Percentiles rank a stretch among this genome's conserved stretches.
phyloP scores from a whole-genome alignment of 2,329 filamentous ascomycete species.

The Stromatinia cepivora region DNA sequence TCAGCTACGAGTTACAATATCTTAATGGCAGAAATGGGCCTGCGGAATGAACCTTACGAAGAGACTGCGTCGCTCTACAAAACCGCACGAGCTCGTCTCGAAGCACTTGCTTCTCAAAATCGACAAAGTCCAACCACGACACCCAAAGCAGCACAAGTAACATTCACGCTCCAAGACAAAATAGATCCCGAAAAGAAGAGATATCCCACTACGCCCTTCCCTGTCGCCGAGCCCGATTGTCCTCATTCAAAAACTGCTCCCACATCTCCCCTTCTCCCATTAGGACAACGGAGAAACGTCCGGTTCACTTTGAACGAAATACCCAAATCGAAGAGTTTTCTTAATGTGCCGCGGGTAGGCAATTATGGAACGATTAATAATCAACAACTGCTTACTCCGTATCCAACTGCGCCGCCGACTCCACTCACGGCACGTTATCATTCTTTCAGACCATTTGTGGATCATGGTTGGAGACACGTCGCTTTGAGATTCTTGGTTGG shows the following conservation, averaged over 20 bases:
- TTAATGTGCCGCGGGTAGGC: background rate
- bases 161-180: background rate
- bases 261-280: background rate
- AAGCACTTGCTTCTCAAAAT: constrained; percentile 1
- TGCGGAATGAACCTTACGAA: constrained; percentile 20
- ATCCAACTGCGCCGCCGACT: constrained; percentile 9
- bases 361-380: background rate
- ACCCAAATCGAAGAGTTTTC: background rate
- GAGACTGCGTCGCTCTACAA: constrained; percentile 15
- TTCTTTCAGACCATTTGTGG: constrained; percentile 15
- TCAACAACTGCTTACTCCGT: constrained; percentile 3
- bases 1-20: constrained; percentile 22
- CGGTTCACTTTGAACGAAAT: constrained; percentile 1
- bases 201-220: constrained; percentile 15
- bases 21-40: constrained; percentile 22
- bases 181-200: background rate
- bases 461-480: constrained; percentile 11
- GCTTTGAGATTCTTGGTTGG: constrained; percentile 6
- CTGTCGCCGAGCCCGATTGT: background rate
- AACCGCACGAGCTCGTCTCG: constrained; percentile 19
- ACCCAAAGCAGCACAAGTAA: background rate
- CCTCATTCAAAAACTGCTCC: background rate
- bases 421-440: constrained; percentile 20
- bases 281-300: constrained; percentile 10
- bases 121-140: background rate